Evolutionary conservation across 345 rosid species (phyloP).

Genomic region (Mercurialis annua): DNA sequence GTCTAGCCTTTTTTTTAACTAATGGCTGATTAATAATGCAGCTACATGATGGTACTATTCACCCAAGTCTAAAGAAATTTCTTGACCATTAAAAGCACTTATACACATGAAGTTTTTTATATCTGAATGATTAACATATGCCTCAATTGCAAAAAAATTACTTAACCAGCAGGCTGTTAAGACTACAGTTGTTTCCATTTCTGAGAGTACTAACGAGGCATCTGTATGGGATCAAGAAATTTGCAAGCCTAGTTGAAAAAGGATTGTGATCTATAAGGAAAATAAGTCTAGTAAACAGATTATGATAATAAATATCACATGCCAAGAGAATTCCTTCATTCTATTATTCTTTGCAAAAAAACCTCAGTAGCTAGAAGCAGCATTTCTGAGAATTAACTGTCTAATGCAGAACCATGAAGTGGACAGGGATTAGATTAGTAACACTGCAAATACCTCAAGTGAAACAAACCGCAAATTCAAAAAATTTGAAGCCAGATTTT

Average conservation of each 20-base stretch:
- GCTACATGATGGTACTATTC: background rate
- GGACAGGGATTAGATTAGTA: background rate
- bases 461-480: slow-evolving; percentile 83
- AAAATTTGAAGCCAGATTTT: slow-evolving; percentile 67
- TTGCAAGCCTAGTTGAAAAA: background rate
- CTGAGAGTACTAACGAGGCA: background rate
- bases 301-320: slow-evolving; percentile 1
- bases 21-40: background rate
- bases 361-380: slow-evolving; percentile 6
- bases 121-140: too few species aligned
- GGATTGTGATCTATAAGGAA: background rate
- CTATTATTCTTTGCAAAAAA: background rate
- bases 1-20: background rate
- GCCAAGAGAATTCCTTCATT: background rate
- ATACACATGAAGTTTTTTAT: background rate
- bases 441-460: slow-evolving; percentile 63
- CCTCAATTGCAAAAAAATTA: background rate
- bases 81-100: background rate
- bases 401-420: slow-evolving; percentile 9
- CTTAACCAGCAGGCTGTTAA: background rate
- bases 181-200: background rate
- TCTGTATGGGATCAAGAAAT: background rate
- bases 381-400: background rate
- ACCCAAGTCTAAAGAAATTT: background rate
- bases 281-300: background rate